These are phyloP conservation scores for Malus hybrid DNA, from an alignment of 331 rosid species.

Conservation along the genomic window DNA sequence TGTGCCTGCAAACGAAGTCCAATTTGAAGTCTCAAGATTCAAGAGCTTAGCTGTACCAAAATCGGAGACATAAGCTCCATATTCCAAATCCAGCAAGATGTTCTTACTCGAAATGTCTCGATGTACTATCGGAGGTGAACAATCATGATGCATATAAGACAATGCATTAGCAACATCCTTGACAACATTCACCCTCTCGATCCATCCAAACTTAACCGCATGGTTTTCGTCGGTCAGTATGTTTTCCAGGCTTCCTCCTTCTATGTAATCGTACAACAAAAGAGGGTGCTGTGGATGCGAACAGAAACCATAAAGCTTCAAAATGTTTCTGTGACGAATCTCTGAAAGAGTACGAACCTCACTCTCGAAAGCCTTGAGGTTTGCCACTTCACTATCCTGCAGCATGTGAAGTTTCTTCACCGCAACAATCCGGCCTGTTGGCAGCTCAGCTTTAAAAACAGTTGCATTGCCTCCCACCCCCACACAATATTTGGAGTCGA, in stretches of 20 bases:
- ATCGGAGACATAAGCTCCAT: too few species aligned
- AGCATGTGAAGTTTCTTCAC: conserved; percentile 12
- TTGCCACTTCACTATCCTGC: not conserved
- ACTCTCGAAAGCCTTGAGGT: conserved; percentile 10
- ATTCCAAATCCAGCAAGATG: too few species aligned
- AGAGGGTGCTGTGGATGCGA: conserved; percentile 8
- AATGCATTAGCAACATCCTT: too few species aligned
- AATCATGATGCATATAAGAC: too few species aligned
- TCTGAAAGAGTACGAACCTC: conserved; percentile 10
- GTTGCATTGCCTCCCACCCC: conserved; percentile 13
- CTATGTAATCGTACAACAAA: conserved; percentile 10
- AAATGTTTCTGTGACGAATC: conserved; percentile 12
- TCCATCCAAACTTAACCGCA: too few species aligned
- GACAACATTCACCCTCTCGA: too few species aligned
- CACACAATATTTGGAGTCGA: conserved; percentile 9
- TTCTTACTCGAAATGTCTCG: too few species aligned
- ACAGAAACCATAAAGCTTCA: conserved; percentile 22
- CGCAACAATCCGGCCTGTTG: conserved; percentile 13
- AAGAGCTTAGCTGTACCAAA: too few species aligned
- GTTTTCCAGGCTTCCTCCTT: not conserved
- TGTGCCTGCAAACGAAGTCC: too few species aligned
- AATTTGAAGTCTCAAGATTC: too few species aligned
- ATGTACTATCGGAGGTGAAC: too few species aligned
- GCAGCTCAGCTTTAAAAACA: conserved; percentile 11
- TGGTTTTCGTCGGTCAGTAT: too few species aligned